Evolutionary conservation across 2,329 filamentous ascomycete species (phyloP), one percentile per base, ranked within the genome.

Genomic region (Pseudocercospora pini-densiflorae): DNA sequence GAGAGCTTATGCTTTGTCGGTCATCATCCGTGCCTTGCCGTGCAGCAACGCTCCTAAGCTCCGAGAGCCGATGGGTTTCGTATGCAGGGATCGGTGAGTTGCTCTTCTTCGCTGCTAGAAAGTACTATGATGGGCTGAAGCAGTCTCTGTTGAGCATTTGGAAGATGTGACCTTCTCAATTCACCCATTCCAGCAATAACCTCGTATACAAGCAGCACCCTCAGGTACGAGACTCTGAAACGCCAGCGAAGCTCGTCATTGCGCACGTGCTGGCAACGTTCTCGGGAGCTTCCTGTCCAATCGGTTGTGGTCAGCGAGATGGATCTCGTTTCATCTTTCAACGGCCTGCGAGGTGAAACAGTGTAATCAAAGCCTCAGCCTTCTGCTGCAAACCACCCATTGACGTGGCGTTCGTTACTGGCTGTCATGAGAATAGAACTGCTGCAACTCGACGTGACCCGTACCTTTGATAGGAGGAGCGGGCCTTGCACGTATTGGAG

Each of bases 321-420:
- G 55, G 12, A 19, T 27, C 33, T 10, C 33, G 33, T 58, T 58
- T 58, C 55, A 58, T n/a, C 55, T 40, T 43, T 2, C n/a, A 58
- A 58, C 31, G n/a, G 55, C 55, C n/a, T 58, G 8, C 3, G 55
- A 43, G 3, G 19, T 58, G 55, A 58, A 58, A 43, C 55, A 23
- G 23, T 29, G 31, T 10, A 36, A 58, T 58, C 31, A 58, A 58
- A 58, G 23, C 51, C 51, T 55, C 51, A 27, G 23, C 51, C 23
- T 55, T 55, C 51, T 55, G 51, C 51, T 55, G 51, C 51, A 51
- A 51, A 51, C 47, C 53, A 57, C n/a, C 53, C 10, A 58, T 43
- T 27, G 31, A 40, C 29, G 55, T 43, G 31, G 55, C 54, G 9
- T 9, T 43, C 31, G n/a, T 43, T 21, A 58, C 55, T 58, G 55